A percentile compares a stretch with the other conserved stretches of the same genome.
phyloP scores from a whole-genome alignment of 768 basidiomycete genomes.

The Neoboletus magnificus region DNA sequence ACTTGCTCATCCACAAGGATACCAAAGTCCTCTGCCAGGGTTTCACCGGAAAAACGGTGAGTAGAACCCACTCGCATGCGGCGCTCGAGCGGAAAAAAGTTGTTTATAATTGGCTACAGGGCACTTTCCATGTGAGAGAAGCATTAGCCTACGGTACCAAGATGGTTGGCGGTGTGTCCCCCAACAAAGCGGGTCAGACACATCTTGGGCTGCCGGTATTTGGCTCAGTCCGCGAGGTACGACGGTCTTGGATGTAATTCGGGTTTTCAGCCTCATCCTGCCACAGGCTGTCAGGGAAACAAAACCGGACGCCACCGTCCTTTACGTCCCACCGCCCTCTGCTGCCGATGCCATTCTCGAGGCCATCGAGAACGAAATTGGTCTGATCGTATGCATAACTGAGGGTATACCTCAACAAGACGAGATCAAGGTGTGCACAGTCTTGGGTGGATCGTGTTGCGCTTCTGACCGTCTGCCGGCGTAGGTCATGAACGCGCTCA shows the following conservation, averaged over 20 bases:
- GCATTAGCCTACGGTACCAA: conserved; percentile 93
- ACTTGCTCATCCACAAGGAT: conserved; percentile 90
- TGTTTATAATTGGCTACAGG: conserved; percentile 43
- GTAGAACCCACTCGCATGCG: conserved; percentile 15
- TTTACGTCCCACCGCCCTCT: conserved; percentile 96
- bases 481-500: conserved; percentile 90
- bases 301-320: conserved; percentile 88
- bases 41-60: conserved; percentile 94
- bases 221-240: conserved; percentile 85
- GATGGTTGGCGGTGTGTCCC: conserved; percentile 97
- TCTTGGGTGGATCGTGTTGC: neutral
- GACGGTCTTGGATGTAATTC: conserved; percentile 1
- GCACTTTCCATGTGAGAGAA: conserved; percentile 94
- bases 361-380: conserved; percentile 97
- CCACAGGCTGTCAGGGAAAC: conserved; percentile 80
- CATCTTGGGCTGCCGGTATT: conserved; percentile 96
- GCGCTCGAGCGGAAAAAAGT: neutral
- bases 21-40: conserved; percentile 92
- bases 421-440: conserved; percentile 74
- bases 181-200: conserved; percentile 92
- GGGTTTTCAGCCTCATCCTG: conserved; percentile 1
- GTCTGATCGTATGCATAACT: conserved; percentile 96
- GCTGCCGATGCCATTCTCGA: conserved; percentile 98
- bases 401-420: conserved; percentile 98
- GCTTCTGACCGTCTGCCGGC: neutral